Conservation (phyloP, 2,329 filamentous ascomycete species). For the Penicillium olsonii region DNA sequence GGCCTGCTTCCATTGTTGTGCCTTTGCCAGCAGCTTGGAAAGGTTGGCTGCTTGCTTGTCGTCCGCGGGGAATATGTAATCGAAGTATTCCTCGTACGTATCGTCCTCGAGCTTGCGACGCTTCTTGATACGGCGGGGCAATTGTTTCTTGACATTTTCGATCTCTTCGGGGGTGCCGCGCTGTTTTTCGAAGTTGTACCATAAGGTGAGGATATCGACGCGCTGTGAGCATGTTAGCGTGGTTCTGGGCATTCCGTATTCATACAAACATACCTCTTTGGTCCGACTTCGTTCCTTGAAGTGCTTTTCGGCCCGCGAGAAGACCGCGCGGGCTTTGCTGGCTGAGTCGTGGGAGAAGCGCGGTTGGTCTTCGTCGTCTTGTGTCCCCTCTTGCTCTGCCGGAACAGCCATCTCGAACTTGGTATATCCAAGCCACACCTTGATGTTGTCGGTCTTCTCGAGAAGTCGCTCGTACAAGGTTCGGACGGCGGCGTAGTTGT, state of each 20-base stretch:
- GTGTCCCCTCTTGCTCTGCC: constrained; percentile 33
- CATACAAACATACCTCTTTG: constrained; percentile 64
- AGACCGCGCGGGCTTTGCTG: constrained; percentile 75
- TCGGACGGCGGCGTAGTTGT: constrained; percentile 81
- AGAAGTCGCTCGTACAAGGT: constrained; percentile 86
- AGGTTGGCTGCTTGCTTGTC: constrained; percentile 82
- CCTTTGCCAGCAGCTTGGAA: constrained; percentile 80
- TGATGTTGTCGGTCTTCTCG: constrained; percentile 95
- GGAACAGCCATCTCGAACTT: constrained; percentile 96
- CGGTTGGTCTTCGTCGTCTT: constrained; percentile 63
- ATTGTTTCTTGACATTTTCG: constrained; percentile 83
- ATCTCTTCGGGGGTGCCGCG: constrained; percentile 76
- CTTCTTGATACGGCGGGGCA: constrained; percentile 93
- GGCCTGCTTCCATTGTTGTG: constrained; percentile 81
- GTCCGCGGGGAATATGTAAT: constrained; percentile 96
- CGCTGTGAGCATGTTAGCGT: constrained; percentile 53
- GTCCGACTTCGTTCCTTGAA: constrained; percentile 91
- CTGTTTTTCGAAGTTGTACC: constrained; percentile 86
- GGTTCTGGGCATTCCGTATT: not conserved
- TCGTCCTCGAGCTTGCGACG: constrained; percentile 88
- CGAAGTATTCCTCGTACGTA: constrained; percentile 92
- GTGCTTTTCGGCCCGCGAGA: constrained; percentile 78
- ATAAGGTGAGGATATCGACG: constrained; percentile 87
- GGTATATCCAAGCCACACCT: constrained; percentile 99
- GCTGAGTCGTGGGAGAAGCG: constrained; percentile 81